phyloP scores from a whole-genome alignment of 2,329 filamentous ascomycete species.

The Chaetomium strumarium region DNA sequence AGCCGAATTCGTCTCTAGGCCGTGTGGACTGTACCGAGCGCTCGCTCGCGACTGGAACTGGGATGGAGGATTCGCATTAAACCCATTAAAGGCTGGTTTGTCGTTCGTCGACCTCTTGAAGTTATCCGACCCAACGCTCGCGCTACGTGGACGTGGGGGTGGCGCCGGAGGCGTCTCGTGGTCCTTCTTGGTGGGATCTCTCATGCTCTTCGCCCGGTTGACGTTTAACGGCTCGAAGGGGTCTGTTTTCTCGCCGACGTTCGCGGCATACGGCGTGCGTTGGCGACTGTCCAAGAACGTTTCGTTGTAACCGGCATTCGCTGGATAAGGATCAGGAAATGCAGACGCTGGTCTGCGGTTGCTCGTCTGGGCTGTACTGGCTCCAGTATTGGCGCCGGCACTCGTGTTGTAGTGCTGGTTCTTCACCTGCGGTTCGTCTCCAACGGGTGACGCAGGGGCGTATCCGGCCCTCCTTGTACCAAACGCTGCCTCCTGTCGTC shows the following conservation, averaged over 20 bases:
- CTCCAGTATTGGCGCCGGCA: conserved; percentile 24
- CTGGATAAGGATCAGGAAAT: conserved; percentile 40
- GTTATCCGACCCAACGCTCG: conserved; percentile 29
- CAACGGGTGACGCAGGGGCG: conserved; percentile 43
- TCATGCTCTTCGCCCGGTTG: conserved; percentile 42
- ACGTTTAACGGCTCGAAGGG: conserved; percentile 45
- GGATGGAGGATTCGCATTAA: conserved; percentile 2
- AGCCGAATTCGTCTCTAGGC: conserved; percentile 17
- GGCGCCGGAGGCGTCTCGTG: conserved; percentile 18
- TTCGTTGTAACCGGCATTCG: conserved; percentile 40
- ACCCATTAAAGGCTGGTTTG: conserved; percentile 5
- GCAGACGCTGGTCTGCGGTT: conserved; percentile 13
- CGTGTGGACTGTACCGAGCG: conserved; percentile 19
- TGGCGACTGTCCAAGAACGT: conserved; percentile 44
- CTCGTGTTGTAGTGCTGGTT: conserved; percentile 44
- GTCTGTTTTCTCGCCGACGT: conserved; percentile 54
- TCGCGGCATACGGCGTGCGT: conserved; percentile 51
- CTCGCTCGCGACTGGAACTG: conserved; percentile 19
- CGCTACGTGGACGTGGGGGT: conserved; percentile 28
- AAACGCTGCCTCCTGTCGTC: conserved; percentile 51
- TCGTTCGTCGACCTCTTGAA: conserved; percentile 18
- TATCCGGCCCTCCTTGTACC: conserved; percentile 46
- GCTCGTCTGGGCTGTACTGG: conserved; percentile 20
- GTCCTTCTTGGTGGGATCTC: conserved; percentile 31
- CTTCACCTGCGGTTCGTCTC: conserved; percentile 48